Percentiles rank a stretch among this genome's conserved stretches.
phyloP scores from a whole-genome alignment of 148 eudicot species.

The Vaccinium myrtillus region DNA sequence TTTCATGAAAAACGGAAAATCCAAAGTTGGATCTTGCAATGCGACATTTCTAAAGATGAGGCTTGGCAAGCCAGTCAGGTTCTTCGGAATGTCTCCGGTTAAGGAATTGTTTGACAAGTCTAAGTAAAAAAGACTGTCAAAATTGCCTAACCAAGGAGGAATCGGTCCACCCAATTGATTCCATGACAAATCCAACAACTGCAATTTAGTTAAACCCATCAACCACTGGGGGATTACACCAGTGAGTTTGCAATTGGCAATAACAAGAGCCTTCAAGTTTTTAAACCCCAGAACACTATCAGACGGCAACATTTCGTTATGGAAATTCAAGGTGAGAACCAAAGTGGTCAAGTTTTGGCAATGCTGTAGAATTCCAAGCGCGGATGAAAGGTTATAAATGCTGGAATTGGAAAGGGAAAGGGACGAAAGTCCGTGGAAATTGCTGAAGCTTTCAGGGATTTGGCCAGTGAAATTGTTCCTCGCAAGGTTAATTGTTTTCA shows the following conservation, averaged over 20 bases:
- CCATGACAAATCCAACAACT: slow-evolving; percentile 40
- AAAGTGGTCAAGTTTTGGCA: slow-evolving; percentile 30
- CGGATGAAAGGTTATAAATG: slow-evolving; percentile 23
- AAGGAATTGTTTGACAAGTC: slow-evolving; percentile 35
- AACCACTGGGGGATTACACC: slow-evolving; percentile 35
- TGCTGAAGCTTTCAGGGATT: slow-evolving; percentile 28
- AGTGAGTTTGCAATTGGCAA: slow-evolving; percentile 30
- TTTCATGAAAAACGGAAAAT: slow-evolving; percentile 25
- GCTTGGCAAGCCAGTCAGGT: slow-evolving; percentile 19
- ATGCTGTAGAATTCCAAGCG: slow-evolving; percentile 26
- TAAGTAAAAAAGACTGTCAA: slow-evolving; percentile 26
- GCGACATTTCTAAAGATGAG: slow-evolving; percentile 17
- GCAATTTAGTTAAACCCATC: slow-evolving; percentile 20
- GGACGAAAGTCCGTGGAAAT: slow-evolving; percentile 16
- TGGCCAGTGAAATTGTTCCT: slow-evolving; percentile 25
- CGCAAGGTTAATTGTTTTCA: slow-evolving; percentile 27
- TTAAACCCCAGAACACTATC: slow-evolving; percentile 17
- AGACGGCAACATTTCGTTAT: slow-evolving; percentile 17
- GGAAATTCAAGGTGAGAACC: slow-evolving; percentile 32
- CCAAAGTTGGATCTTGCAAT: slow-evolving; percentile 16
- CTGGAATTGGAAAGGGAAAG: slow-evolving; percentile 22
- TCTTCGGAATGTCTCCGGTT: slow-evolving; percentile 30
- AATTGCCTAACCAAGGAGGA: slow-evolving; percentile 30
- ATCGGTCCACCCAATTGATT: slow-evolving; percentile 24
- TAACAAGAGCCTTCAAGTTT: slow-evolving; percentile 21